A percentile compares a stretch with the other conserved stretches of the same genome.
Evolutionary conservation across 768 basidiomycete genomes (phyloP).

Genomic region (Daedalea quercina): DNA sequence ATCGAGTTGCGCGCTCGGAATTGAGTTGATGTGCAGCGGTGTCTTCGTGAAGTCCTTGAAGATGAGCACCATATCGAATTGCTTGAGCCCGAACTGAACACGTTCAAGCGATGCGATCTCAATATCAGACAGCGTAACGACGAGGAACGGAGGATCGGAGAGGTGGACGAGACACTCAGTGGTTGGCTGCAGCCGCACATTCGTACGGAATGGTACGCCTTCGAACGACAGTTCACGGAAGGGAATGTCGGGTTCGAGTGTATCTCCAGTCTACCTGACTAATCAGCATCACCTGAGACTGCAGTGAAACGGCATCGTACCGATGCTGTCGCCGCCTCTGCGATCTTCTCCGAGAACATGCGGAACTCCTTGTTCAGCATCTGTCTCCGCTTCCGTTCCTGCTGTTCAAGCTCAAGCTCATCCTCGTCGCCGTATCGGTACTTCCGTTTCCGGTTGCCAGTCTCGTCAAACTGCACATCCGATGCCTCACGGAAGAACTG

Average conservation of each 20-base stretch:
- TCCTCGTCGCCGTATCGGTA: conserved; percentile 98
- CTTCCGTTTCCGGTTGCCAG: conserved; percentile 97
- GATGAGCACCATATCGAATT: conserved; percentile 96
- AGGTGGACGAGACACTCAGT: conserved; percentile 96
- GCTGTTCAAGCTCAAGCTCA: conserved; percentile 98
- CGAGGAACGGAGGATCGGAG: conserved; percentile 92
- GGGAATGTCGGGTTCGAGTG: conserved; percentile 90
- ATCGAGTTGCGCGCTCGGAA: conserved; percentile 84
- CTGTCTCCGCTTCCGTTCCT: conserved; percentile 85
- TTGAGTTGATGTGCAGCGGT: conserved; percentile 95
- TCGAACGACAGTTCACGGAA: conserved; percentile 97
- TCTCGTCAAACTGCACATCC: conserved; percentile 97
- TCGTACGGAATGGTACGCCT: conserved; percentile 94
- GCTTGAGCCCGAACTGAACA: conserved; percentile 92
- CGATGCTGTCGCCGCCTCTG: conserved; percentile 71
- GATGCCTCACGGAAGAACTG: conserved; percentile 98
- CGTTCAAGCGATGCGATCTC: conserved; percentile 96
- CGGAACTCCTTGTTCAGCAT: conserved; percentile 93
- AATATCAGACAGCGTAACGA: conserved; percentile 89
- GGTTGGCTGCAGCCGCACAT: conserved; percentile 90
- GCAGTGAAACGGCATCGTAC: conserved; percentile 36
- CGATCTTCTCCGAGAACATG: conserved; percentile 85
- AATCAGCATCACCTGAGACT: conserved; percentile 1
- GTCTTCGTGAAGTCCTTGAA: conserved; percentile 93
- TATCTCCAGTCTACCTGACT: conserved; percentile 56